Base-by-base conservation (phyloP, 2,329 filamentous ascomycete genomes). In the Curvularia hawaiiensis region DNA sequence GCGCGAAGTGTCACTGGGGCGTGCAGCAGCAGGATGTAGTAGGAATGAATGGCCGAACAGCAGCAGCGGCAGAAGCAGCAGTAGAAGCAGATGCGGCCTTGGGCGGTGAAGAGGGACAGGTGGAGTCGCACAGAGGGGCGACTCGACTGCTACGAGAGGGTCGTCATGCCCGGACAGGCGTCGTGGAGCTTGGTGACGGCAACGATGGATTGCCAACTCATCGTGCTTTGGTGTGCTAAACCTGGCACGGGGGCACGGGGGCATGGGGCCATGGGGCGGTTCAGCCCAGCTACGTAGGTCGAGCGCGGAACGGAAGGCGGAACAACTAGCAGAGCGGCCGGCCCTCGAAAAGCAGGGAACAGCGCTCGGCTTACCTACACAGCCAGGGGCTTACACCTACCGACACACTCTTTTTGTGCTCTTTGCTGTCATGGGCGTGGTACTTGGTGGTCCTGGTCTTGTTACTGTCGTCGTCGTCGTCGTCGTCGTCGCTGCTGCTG, bases 201-300 rank as follows among this genome's bases (percentile, higher is more conserved):
- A 46, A 51, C 56, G 46, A 55, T 58, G 22, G 50, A 58, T 49
- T 50, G 56, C 51, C 56, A 58, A 43, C 56, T 58, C 58, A 60
- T 53, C 55, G 50, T 55, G 58, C 61, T 58, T 58, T 58, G 57
- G 50, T 54, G 40, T 55, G 56, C 61, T 63, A 63, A 52, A 52
- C 60, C 60, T 45, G 58, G 52, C 56, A 55, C 52, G 60, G 26
- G 26, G 26, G 26, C 26, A 26, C 7, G 26, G 26, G 26, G 26
- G 26, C 26, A 26, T 26, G 26, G 26, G 26, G n/a, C n/a, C 26
- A 28, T 28, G 26, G 26, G 44, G 44, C 44, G 44, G 28, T 20
- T 45, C 18, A 59, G 54, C 59, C 57, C 57, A 7, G 26, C 26
- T 28, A 28, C 26, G 26, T 28, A 58, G 56, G 56, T 50, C 54